Base-by-base conservation (phyloP, 768 basidiomycete species). In the Pulveroboletus sp. region DNA sequence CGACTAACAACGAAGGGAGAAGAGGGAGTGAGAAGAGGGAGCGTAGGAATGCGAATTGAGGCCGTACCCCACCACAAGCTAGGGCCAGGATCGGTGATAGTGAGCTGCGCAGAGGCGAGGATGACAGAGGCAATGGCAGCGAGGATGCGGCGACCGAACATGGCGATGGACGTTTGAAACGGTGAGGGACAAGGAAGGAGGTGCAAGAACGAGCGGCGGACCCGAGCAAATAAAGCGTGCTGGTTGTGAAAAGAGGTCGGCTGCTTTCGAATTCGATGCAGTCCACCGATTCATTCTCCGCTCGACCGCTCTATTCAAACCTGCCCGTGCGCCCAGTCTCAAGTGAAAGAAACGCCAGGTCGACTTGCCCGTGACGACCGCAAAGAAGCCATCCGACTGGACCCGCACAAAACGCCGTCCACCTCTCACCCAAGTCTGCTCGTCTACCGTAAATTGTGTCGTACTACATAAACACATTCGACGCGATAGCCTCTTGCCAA, bases 41-140 rank as follows among this genome's bases (percentile, higher is more conserved):
- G 45, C 32, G 40, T 31, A 10, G 39, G 8, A 8, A 43, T 7
- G 37, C 30, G n/a, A 44, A 46, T 21, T 31, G 27, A 0, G 24
- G 12, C 74, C 80, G 43, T 51, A 85, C 83, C 78, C 83, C 83
- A 85, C 83, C 83, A 85, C 8, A 68, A 60, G 56, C 67, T 45
- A 2, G 71, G 37, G 30, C 71, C 69, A 2, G 83, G 83, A 37
- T 63, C 58, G 39, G 73, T 66, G 69, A 85, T 68, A 36, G 57
- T 30, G 49, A 82, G 67, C 53, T 73, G 66, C 8, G 53, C 61
- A 54, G 67, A 62, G 37, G 68, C 72, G 37, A 70, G 62, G 45
- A 70, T 62, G 46, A 64, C 57, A 49, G 78, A 57, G 54, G 77
- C 69, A 47, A 72, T 69, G 51, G 72, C 57, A 28, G 71, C 56